phyloP scores from a whole-genome alignment of 805 yeast species.

The Metschnikowia hibisci region DNA sequence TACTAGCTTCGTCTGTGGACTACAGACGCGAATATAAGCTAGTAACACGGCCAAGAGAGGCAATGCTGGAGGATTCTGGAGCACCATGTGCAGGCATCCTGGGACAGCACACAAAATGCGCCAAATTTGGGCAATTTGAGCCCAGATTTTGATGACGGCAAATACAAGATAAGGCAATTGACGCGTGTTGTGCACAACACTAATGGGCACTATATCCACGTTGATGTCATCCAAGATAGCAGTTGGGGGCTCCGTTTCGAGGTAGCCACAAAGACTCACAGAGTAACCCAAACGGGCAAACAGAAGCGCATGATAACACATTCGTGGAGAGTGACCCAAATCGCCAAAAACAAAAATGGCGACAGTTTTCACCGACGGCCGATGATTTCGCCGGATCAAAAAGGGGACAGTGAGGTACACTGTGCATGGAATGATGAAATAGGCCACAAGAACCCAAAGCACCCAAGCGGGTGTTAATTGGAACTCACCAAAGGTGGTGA shows the following conservation, averaged over 20 bases:
- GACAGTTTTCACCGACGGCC: constrained; percentile 45
- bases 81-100: constrained; percentile 63
- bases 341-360: constrained; percentile 87
- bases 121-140: constrained; percentile 50
- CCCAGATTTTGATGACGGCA: constrained; percentile 53
- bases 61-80: constrained; percentile 91
- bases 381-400: constrained; percentile 22
- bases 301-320: constrained; percentile 83
- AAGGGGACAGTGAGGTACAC: constrained; percentile 41
- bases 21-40: constrained; percentile 44
- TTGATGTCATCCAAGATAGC: constrained; percentile 49
- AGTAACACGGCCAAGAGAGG: constrained; percentile 72
- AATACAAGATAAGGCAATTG: constrained; percentile 53
- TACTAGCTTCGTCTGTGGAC: constrained; percentile 58
- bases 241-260: constrained; percentile 52
- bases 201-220: constrained; percentile 49
- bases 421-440: constrained; percentile 43
- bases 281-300: constrained; percentile 64
- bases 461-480: constrained; percentile 28
- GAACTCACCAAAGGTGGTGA: constrained; percentile 7
- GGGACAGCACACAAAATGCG: constrained; percentile 48
- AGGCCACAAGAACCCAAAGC: constrained; percentile 43
- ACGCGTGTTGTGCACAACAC: constrained; percentile 34
- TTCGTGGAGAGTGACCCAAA: constrained; percentile 91
- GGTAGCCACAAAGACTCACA: constrained; percentile 84